Evolutionary conservation across 2,329 filamentous ascomycete species (phyloP).

Genomic region (Chrysoporthe cubensis): DNA sequence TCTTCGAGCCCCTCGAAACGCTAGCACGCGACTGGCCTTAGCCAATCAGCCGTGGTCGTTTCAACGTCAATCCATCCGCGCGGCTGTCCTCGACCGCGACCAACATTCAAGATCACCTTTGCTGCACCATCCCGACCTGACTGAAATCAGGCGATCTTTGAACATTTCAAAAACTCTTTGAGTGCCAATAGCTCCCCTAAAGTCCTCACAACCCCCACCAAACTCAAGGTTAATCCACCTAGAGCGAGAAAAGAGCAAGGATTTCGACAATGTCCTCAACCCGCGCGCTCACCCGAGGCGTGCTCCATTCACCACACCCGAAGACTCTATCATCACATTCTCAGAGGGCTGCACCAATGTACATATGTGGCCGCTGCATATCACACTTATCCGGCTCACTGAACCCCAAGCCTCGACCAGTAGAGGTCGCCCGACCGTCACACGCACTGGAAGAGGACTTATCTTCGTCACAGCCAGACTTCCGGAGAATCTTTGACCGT

Average conservation of each 20-base stretch:
- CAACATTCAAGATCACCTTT: neutral
- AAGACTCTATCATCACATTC: neutral
- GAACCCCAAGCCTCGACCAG: neutral
- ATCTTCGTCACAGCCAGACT: neutral
- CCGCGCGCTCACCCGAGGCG: slow-evolving; percentile 6
- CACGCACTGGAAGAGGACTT: neutral
- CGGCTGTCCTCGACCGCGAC: slow-evolving; percentile 4
- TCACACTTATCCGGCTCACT: slow-evolving; percentile 12
- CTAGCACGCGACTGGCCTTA: neutral
- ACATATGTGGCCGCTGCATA: slow-evolving; percentile 17
- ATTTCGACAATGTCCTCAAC: slow-evolving; percentile 13
- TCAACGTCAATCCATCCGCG: slow-evolving; percentile 10
- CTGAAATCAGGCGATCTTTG: neutral
- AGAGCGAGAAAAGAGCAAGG: neutral
- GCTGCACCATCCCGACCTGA: neutral
- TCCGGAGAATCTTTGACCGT: slow-evolving; percentile 56
- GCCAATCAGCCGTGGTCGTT: neutral
- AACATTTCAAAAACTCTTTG: neutral
- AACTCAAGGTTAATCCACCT: neutral
- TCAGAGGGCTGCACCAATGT: neutral
- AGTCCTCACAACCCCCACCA: neutral
- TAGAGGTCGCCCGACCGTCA: neutral
- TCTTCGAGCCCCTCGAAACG: neutral
- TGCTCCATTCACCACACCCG: slow-evolving; percentile 5
- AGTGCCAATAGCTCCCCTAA: neutral